These are phyloP conservation scores for Sphaerulina vaccinii DNA, from an alignment of 2,329 filamentous ascomycete genomes.

Conservation along the genomic window DNA sequence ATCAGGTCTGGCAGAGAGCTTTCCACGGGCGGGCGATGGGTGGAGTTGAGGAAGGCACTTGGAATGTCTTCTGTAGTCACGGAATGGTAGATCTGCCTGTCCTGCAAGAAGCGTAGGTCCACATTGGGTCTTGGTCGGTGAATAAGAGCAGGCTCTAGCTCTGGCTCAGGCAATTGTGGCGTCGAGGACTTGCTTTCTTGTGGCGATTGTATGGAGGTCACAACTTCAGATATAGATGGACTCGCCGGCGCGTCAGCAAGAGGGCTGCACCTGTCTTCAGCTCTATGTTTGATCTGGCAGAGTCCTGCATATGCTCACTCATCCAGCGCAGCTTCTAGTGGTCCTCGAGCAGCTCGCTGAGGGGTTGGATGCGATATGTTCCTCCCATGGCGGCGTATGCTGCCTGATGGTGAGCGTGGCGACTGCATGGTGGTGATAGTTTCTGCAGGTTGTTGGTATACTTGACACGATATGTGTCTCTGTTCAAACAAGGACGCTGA, in stretches of 20 bases:
- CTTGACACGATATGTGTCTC: too few species aligned
- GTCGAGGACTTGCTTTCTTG: constrained; percentile 4
- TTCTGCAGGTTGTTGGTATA: neutral
- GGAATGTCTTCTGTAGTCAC: constrained; percentile 64
- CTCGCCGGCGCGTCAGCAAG: constrained; percentile 27
- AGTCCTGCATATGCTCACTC: constrained; percentile 57
- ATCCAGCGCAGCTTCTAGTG: constrained; percentile 62
- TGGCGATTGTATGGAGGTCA: constrained; percentile 2
- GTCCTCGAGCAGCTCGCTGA: constrained; percentile 72
- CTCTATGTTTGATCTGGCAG: constrained; percentile 2
- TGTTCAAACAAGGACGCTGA: neutral
- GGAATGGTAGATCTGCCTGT: constrained; percentile 79
- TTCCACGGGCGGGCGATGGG: constrained; percentile 61
- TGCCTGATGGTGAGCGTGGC: constrained; percentile 30
- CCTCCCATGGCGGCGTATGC: constrained; percentile 32
- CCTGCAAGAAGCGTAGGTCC: constrained; percentile 78
- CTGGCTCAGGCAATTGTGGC: constrained; percentile 19
- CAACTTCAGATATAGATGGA: constrained; percentile 8
- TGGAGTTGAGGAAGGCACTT: constrained; percentile 66
- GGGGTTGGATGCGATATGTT: constrained; percentile 47
- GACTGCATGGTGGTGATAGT: constrained; percentile 26
- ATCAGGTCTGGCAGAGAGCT: constrained; percentile 69
- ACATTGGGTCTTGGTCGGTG: constrained; percentile 42
- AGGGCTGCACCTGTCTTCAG: constrained; percentile 31
- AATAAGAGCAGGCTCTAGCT: constrained; percentile 19